Evolutionary conservation across 805 yeast genomes (phyloP).

Genomic region (Teunomyces aglyptinius): DNA sequence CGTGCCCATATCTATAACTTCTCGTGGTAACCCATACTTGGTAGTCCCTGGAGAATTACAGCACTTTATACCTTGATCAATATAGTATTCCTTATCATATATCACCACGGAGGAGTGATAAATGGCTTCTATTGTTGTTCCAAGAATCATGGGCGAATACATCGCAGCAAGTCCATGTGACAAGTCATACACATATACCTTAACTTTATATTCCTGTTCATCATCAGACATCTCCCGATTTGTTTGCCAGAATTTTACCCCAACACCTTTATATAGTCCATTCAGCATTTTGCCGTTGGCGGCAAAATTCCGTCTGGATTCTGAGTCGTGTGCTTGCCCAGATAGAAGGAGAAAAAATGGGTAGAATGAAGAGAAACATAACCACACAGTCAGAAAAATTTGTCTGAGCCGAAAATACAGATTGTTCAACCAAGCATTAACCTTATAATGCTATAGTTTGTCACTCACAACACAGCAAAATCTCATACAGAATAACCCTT

Average conservation of each 20-base stretch:
- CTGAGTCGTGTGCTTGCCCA: not conserved
- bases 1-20: constrained; percentile 52
- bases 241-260: too few relatives aligned
- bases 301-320: not conserved
- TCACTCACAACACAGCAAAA: not conserved
- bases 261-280: too few relatives aligned
- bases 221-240: constrained; percentile 6
- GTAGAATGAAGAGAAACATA: not conserved
- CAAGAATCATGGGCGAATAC: constrained; percentile 50
- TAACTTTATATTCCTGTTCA: constrained; percentile 37
- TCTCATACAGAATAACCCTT: not conserved
- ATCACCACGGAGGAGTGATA: constrained; percentile 65
- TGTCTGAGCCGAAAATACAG: not conserved
- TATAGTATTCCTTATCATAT: constrained; percentile 54
- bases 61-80: constrained; percentile 54
- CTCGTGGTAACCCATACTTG: constrained; percentile 57
- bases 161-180: constrained; percentile 59
- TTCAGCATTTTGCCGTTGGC: not conserved
- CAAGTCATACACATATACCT: constrained; percentile 62
- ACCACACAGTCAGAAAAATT: not conserved
- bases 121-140: constrained; percentile 56
- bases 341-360: not conserved
- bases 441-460: constrained; percentile 3
- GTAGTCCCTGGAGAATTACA: constrained; percentile 47
- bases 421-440: not conserved